These are phyloP conservation scores for Agaricus subrufescens DNA, from an alignment of 768 basidiomycete species.

Conservation along the genomic window DNA sequence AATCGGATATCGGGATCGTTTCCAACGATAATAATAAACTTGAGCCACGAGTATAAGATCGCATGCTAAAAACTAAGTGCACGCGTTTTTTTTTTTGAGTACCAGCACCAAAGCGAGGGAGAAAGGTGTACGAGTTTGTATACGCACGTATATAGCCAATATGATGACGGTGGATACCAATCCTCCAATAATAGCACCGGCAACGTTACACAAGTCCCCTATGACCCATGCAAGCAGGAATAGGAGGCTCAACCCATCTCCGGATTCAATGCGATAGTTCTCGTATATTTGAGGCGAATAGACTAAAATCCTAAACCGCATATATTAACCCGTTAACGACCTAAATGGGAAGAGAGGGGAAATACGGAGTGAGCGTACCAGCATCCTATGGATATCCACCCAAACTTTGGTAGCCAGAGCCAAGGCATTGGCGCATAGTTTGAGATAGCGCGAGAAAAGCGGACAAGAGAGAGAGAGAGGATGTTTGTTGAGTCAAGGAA, in stretches of 20 bases:
- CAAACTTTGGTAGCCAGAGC: constrained; percentile 45
- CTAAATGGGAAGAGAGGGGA: neutral
- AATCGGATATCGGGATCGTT: constrained; percentile 20
- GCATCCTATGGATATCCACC: constrained; percentile 86
- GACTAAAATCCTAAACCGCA: constrained; percentile 68
- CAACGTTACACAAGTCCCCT: constrained; percentile 74
- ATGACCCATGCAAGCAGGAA: constrained; percentile 82
- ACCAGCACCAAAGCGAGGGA: neutral
- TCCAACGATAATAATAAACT: constrained; percentile 88
- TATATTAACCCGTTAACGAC: neutral
- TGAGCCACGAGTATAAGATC: constrained; percentile 77
- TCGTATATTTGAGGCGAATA: constrained; percentile 88
- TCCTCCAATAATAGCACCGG: constrained; percentile 66
- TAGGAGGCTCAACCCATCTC: constrained; percentile 81
- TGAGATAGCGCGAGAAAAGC: neutral
- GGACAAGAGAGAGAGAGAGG: neutral
- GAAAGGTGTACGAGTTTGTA: neutral
- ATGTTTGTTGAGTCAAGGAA: neutral
- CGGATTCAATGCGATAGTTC: constrained; percentile 82
- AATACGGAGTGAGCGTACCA: constrained; percentile 41
- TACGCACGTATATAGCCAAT: constrained; percentile 77
- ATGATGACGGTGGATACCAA: constrained; percentile 87
- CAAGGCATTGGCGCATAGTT: too few species aligned
- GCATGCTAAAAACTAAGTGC: constrained; percentile 73
- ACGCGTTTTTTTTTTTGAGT: constrained; percentile 7